Conservation (phyloP, 2,329 filamentous ascomycete genomes). For the Alternaria burnsii region DNA sequence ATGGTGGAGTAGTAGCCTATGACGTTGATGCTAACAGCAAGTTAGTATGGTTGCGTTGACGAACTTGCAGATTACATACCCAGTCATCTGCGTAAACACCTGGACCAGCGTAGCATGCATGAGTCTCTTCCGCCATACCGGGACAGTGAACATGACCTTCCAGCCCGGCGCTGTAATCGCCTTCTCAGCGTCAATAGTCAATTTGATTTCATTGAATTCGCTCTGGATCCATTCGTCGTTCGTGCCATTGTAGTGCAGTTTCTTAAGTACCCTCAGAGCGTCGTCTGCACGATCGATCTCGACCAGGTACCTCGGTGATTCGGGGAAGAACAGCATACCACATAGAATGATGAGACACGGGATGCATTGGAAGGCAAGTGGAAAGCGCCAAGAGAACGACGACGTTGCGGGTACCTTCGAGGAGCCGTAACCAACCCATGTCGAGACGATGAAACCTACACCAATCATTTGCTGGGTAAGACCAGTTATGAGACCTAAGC, state of each 20-base stretch:
- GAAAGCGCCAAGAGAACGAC: conserved; percentile 55
- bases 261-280: conserved; percentile 55
- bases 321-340: conserved; percentile 55
- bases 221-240: conserved; percentile 67
- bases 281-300: conserved; percentile 65
- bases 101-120: conserved; percentile 69
- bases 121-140: conserved; percentile 68
- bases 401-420: conserved; percentile 48
- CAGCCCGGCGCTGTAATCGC: conserved; percentile 63
- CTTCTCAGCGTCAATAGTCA: conserved; percentile 68
- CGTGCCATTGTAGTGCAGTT: conserved; percentile 63
- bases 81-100: conserved; percentile 71
- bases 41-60: conserved; percentile 11
- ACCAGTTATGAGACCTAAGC: conserved; percentile 60
- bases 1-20: conserved; percentile 70
- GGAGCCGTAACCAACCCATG: conserved; percentile 60
- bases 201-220: conserved; percentile 68
- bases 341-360: conserved; percentile 55
- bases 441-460: conserved; percentile 65
- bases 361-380: conserved; percentile 57
- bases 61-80: conserved; percentile 42
- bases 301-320: conserved; percentile 49
- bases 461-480: conserved; percentile 67
- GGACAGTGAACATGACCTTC: conserved; percentile 65
- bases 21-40: conserved; percentile 56